These are phyloP conservation scores for Penicillium simplicissimum DNA, from an alignment of 495 filamentous ascomycete species.

Conservation along the genomic window DNA sequence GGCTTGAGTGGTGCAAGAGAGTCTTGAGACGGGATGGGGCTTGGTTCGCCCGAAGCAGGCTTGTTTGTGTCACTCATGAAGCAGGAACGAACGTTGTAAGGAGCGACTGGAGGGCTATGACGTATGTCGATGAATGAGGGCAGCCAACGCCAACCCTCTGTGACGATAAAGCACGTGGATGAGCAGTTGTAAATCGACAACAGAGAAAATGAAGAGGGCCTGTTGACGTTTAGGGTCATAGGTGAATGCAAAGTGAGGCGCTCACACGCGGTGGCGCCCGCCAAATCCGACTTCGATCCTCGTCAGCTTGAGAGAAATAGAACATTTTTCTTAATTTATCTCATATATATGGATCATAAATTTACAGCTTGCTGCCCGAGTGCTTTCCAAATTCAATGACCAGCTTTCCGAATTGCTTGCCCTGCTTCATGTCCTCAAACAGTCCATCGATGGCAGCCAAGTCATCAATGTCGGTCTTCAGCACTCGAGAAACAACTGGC, in stretches of 20 bases:
- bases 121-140: not conserved
- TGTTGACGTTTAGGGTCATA: not conserved
- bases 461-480: conserved; percentile 62
- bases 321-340: not conserved
- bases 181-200: not conserved
- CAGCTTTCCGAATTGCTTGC: conserved; percentile 78
- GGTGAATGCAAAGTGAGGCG: not conserved
- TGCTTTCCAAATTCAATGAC: conserved; percentile 57
- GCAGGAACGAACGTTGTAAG: not conserved
- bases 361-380: conserved; percentile 46
- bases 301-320: not conserved
- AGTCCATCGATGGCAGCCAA: conserved; percentile 63
- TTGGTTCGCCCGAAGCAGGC: not conserved
- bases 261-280: not conserved
- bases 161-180: too few species aligned
- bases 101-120: not conserved
- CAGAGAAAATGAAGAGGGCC: not conserved
- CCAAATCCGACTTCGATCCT: not conserved
- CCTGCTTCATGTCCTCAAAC: conserved; percentile 74
- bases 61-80: not conserved
- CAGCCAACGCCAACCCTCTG: not conserved
- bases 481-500: conserved; percentile 63
- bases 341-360: conserved; percentile 6
- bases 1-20: too few species aligned
- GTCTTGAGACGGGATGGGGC: not conserved